Evolutionary conservation across 768 basidiomycete genomes (phyloP).

Genomic region (Pisolithus marmoratus): DNA sequence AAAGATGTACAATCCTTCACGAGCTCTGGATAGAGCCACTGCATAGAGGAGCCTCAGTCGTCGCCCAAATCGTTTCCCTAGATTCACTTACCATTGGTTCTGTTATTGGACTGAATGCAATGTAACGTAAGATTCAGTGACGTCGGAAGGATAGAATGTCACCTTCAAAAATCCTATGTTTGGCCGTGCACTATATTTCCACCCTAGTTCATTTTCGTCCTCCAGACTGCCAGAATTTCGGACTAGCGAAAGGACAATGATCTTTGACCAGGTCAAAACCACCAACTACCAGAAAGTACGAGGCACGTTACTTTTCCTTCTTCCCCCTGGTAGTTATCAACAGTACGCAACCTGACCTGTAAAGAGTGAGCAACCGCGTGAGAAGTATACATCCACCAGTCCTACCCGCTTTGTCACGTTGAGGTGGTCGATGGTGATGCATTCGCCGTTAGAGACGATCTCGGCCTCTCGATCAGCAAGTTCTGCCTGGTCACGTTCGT

Average conservation of each 20-base stretch:
- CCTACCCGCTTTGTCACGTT: constrained; percentile 49
- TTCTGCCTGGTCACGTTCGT: constrained; percentile 62
- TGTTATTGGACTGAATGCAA: constrained; percentile 45
- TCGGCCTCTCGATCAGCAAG: constrained; percentile 47
- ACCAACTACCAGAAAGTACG: neutral
- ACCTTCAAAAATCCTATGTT: constrained; percentile 75
- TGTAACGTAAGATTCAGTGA: neutral
- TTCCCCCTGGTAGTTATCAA: constrained; percentile 77
- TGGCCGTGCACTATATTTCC: constrained; percentile 19
- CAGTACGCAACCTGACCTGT: constrained; percentile 64
- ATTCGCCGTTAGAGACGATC: constrained; percentile 29
- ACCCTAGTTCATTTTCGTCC: constrained; percentile 22
- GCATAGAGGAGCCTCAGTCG: neutral
- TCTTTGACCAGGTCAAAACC: constrained; percentile 27
- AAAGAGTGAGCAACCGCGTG: neutral
- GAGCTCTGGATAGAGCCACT: constrained; percentile 72
- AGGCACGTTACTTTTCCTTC: constrained; percentile 45
- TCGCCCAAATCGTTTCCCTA: neutral
- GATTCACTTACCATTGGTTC: constrained; percentile 43
- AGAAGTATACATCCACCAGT: neutral
- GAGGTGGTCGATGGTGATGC: constrained; percentile 37
- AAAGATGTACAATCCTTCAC: constrained; percentile 67
- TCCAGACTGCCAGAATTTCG: constrained; percentile 55
- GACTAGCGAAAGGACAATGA: constrained; percentile 71
- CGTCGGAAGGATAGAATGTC: neutral